These are phyloP conservation scores for Fusarium sp. DNA, from an alignment of 2,329 filamentous ascomycete genomes.

Conservation along the genomic window DNA sequence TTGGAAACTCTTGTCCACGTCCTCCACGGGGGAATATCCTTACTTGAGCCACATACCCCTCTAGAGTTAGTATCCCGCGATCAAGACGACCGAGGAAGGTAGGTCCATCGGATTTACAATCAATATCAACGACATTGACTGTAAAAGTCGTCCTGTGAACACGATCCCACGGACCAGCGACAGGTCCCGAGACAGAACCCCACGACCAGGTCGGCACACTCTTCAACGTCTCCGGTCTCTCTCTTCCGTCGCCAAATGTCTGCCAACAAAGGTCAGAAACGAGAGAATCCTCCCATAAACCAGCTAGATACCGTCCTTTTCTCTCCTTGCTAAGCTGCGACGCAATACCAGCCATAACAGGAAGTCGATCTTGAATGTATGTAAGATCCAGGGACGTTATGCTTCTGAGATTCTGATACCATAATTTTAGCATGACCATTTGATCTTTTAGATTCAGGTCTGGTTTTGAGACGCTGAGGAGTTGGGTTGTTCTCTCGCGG, in stretches of 20 bases:
- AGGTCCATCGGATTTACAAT: neutral
- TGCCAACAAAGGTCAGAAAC: neutral
- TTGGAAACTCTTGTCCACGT: neutral
- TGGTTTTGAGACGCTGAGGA: neutral
- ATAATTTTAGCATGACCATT: neutral
- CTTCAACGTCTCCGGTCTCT: neutral
- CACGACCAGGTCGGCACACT: neutral
- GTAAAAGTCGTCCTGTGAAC: neutral
- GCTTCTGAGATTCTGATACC: neutral
- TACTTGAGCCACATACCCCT: neutral
- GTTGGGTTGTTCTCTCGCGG: neutral
- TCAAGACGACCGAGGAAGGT: neutral
- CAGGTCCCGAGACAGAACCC: neutral
- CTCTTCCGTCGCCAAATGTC: neutral
- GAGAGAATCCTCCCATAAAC: neutral
- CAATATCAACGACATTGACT: neutral
- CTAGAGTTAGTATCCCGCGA: neutral
- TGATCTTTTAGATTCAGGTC: neutral
- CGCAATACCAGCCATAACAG: neutral
- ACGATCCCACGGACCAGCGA: neutral
- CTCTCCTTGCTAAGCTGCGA: neutral
- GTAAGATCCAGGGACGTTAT: neutral
- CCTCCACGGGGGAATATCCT: neutral
- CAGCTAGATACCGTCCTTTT: neutral
- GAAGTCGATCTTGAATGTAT: neutral